phyloP scores from a whole-genome alignment of 345 rosid genomes.

The Salix udensis region DNA sequence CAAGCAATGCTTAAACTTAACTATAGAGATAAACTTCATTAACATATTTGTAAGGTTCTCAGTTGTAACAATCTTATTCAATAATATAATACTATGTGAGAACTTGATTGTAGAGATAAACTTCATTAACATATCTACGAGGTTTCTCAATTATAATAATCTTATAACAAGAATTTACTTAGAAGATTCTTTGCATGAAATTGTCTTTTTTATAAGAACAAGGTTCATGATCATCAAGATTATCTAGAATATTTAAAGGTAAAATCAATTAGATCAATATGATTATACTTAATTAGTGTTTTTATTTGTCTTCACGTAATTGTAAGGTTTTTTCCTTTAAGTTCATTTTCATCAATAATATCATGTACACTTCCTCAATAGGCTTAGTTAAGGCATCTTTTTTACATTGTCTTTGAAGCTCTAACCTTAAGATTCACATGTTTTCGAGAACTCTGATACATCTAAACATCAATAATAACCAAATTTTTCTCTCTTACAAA shows the following conservation, averaged over 20 bases:
- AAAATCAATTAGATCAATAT: too few relatives aligned
- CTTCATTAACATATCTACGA: too few relatives aligned
- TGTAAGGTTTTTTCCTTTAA: neutral
- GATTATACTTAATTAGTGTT: too few relatives aligned
- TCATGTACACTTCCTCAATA: neutral
- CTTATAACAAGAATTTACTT: neutral
- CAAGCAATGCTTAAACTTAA: neutral
- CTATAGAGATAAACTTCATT: too few relatives aligned
- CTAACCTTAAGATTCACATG: neutral
- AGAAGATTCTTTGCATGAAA: neutral
- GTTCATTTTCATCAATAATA: neutral
- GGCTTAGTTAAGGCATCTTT: neutral
- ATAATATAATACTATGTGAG: too few relatives aligned
- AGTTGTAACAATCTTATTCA: too few relatives aligned
- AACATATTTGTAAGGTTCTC: too few relatives aligned
- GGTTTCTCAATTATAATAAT: too few relatives aligned
- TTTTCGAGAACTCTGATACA: neutral
- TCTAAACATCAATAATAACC: neutral
- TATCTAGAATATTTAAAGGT: too few relatives aligned
- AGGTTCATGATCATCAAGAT: neutral
- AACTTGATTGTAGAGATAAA: too few relatives aligned
- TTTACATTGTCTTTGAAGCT: neutral
- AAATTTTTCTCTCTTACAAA: too few relatives aligned
- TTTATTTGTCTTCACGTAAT: too few relatives aligned
- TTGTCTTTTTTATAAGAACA: neutral